Percentiles rank a stretch among this genome's conserved stretches.
Conservation (phyloP, 2,329 filamentous ascomycete species). For the Epichloe scottii region DNA sequence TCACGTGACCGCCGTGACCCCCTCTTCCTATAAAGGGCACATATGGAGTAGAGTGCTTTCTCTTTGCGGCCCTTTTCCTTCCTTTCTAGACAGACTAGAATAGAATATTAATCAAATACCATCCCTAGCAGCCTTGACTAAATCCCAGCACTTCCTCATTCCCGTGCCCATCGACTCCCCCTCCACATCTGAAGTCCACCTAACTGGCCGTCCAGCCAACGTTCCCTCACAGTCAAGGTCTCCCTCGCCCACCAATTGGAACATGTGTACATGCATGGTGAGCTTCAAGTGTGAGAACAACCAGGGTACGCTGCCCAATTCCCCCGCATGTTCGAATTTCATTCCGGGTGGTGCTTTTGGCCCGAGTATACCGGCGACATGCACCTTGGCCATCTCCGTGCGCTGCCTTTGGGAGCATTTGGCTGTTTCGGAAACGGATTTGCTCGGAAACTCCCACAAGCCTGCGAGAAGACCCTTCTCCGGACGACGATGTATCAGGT, state of each 20-base stretch:
- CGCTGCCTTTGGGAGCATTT: slow-evolving; percentile 18
- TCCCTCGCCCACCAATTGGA: slow-evolving; percentile 21
- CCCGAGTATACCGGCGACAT: slow-evolving; percentile 12
- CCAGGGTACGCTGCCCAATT: slow-evolving; percentile 43
- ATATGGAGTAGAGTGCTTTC: no score
- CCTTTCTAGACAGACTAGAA: no score
- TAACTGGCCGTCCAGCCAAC: slow-evolving; percentile 10
- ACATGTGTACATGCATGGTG: slow-evolving; percentile 44
- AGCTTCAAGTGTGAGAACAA: slow-evolving; percentile 43
- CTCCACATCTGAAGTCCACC: slow-evolving; percentile 28
- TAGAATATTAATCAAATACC: no score
- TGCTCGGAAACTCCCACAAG: slow-evolving; percentile 44
- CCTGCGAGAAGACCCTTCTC: slow-evolving; percentile 41
- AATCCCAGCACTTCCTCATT: slow-evolving; percentile 44
- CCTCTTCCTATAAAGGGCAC: no score
- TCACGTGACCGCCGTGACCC: no score
- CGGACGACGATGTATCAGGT: slow-evolving; percentile 37
- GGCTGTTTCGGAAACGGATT: slow-evolving; percentile 16
- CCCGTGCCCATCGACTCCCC: slow-evolving; percentile 44
- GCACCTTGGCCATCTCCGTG: slow-evolving; percentile 22
- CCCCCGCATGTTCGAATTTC: slow-evolving; percentile 21
- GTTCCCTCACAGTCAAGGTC: background rate
- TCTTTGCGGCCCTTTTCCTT: no score
- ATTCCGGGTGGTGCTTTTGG: background rate
- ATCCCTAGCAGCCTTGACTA: slow-evolving; percentile 21